Base-by-base conservation (phyloP, 257 asterid species). In the Nicotiana obtusifolia region DNA sequence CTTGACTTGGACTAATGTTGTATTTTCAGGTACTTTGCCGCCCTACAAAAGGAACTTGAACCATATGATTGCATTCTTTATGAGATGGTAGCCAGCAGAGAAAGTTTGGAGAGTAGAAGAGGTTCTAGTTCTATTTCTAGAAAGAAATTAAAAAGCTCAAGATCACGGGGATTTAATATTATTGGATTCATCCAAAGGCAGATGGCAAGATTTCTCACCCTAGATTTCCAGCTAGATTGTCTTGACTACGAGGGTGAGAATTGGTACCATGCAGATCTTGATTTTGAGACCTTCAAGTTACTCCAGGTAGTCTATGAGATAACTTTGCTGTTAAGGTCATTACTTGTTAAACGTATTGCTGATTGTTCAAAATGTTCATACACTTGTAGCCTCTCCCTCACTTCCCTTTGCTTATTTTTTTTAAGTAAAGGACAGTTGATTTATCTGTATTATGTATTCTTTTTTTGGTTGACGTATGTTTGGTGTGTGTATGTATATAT, bases 241-340 rank as follows among this genome's bases (percentile, higher is more conserved):
- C 94, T 95, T 17, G 97, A 95, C 78, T 95, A 95, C 85, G 90
- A 94, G 87, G 86, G 90, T 26, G 97, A 91, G 67, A 95, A 94
- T 83, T 95, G 98, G 98, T 91, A 88, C 80, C 99, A 95, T 86
- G 99, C 99, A 0, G 99, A 95, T 93, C 98, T 95, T 31, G 98
- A 94, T 87, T 90, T 92, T 65, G 99, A 95, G 87, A 95, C 99
- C 30, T 95, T 94, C 86, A 90, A 91, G 89, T 80, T 85, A 84
- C 99, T 94, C 83, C 99, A 94, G 99, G 99, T 95, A 85, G 75
- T 28, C 53, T 78, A 9, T 61, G n/a, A 20, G 41, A 33, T 54
- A 62, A 37, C 37, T 59, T 61, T 26, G 44, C 64, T 65, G 59
- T 57, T 16, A 15, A 4, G 61, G 52, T 41, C 0, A 1, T 3